Evolutionary conservation across 345 rosid species (phyloP).

Genomic region (Crucihimalaya himalaica): DNA sequence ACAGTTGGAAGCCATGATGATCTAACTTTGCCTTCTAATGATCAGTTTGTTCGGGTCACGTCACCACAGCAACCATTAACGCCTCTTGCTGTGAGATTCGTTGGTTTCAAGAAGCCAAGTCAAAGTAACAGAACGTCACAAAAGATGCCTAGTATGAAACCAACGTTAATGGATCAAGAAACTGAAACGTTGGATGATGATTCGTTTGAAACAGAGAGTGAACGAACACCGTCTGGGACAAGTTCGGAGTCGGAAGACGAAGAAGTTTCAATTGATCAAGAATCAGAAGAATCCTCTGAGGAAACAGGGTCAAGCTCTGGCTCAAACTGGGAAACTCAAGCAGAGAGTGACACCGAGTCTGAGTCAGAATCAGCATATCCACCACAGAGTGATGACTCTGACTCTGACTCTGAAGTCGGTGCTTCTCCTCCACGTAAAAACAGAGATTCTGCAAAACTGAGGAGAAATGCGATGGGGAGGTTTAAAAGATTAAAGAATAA

Average conservation of each 20-base stretch:
- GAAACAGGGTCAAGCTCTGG: conserved; percentile 14
- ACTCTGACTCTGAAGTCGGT: conserved; percentile 8
- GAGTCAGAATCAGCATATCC: conserved; percentile 27
- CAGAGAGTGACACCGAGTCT: conserved; percentile 36
- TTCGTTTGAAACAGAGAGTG: not conserved
- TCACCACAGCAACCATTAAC: conserved; percentile 18
- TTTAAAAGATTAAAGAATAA: conserved; percentile 60
- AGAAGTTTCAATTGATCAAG: conserved; percentile 21
- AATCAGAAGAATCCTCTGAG: conserved; percentile 17
- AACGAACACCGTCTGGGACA: conserved; percentile 9
- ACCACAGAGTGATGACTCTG: conserved; percentile 18
- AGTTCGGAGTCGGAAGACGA: conserved; percentile 35
- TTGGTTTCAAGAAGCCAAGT: conserved; percentile 23
- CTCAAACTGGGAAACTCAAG: conserved; percentile 39
- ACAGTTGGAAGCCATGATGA: conserved; percentile 3
- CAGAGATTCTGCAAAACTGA: conserved; percentile 17
- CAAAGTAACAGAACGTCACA: conserved; percentile 22
- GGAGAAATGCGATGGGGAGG: conserved; percentile 41
- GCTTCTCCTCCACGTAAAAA: conserved; percentile 26
- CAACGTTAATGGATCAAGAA: conserved; percentile 35
- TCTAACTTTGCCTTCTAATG: not conserved
- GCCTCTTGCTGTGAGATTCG: conserved; percentile 15
- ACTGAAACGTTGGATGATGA: conserved; percentile 14
- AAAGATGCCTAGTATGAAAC: conserved; percentile 31
- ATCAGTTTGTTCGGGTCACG: conserved; percentile 14